Conservation (phyloP, 2,329 filamentous ascomycete species). For the Dactylellina haptotyla region DNA sequence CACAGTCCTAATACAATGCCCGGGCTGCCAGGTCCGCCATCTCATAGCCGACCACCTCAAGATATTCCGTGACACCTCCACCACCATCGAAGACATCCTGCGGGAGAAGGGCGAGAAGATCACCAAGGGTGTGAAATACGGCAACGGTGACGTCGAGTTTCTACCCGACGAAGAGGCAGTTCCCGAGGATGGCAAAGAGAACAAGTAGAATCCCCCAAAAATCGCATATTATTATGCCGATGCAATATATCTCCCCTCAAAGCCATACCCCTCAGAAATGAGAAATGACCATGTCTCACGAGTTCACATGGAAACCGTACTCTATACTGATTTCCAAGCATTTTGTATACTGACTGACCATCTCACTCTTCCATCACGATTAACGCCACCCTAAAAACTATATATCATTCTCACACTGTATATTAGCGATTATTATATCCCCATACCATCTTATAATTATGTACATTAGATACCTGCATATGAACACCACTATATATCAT, state of each 20-base stretch:
- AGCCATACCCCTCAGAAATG: background rate
- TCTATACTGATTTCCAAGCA: background rate
- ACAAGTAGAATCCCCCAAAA: conserved; percentile 6
- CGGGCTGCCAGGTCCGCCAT: conserved; percentile 84
- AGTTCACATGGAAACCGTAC: too few species aligned
- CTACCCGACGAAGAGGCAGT: conserved; percentile 21
- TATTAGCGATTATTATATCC: too few species aligned
- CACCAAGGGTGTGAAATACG: conserved; percentile 44
- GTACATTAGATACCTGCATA: too few species aligned
- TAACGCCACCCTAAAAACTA: too few species aligned
- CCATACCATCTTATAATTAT: too few species aligned
- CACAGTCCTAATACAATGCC: conserved; percentile 88
- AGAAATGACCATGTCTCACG: too few species aligned
- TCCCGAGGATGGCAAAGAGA: background rate
- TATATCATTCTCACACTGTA: too few species aligned
- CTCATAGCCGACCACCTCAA: conserved; percentile 90
- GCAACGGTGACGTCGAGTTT: conserved; percentile 36
- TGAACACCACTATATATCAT: too few species aligned
- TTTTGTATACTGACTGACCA: background rate
- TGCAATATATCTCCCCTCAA: background rate
- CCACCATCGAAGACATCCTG: conserved; percentile 33
- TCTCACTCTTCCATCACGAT: too few species aligned
- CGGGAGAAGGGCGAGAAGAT: conserved; percentile 41
- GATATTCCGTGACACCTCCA: conserved; percentile 60
- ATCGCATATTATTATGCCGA: background rate